phyloP scores from a whole-genome alignment of 202 grass and related monocot genomes.

The Hordeum pubiflorum region DNA sequence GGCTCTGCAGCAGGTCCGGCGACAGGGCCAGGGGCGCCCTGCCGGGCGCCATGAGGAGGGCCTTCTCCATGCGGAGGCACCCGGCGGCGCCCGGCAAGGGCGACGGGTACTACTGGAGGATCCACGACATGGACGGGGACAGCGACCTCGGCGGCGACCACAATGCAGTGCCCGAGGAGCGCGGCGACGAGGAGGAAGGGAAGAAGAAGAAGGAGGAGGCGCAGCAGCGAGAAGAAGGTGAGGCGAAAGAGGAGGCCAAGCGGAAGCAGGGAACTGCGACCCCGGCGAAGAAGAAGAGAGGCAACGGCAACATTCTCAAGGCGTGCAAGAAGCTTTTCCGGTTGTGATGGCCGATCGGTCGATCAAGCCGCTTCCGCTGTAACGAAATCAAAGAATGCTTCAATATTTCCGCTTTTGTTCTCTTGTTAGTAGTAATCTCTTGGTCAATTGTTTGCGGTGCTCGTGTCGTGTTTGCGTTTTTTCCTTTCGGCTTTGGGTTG shows the following conservation, averaged over 20 bases:
- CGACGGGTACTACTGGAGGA: slow-evolving; percentile 59
- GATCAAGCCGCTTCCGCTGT: not conserved
- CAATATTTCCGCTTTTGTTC: not conserved
- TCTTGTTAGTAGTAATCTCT: not conserved
- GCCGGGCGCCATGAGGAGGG: slow-evolving; percentile 32
- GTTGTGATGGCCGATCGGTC: not conserved
- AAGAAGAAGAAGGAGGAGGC: not conserved
- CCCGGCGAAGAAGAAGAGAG: slow-evolving; percentile 6
- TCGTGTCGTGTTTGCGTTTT: not conserved
- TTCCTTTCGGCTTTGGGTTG: not conserved
- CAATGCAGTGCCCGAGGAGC: not conserved
- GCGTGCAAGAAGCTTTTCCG: slow-evolving; percentile 50
- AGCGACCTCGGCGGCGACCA: not conserved
- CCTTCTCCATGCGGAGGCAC: slow-evolving; percentile 51
- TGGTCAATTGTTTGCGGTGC: not conserved
- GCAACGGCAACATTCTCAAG: slow-evolving; percentile 18
- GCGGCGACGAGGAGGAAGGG: not conserved
- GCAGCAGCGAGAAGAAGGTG: not conserved
- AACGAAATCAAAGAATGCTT: not conserved
- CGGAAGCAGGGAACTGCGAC: too few species aligned
- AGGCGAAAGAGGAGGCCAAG: not conserved
- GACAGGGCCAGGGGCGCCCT: not conserved
- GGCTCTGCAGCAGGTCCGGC: slow-evolving; percentile 26
- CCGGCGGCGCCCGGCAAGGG: not conserved
- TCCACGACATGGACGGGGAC: slow-evolving; percentile 45